Evolutionary conservation across 805 yeast genomes (phyloP).

Genomic region (Hanseniaspora thailandica): DNA sequence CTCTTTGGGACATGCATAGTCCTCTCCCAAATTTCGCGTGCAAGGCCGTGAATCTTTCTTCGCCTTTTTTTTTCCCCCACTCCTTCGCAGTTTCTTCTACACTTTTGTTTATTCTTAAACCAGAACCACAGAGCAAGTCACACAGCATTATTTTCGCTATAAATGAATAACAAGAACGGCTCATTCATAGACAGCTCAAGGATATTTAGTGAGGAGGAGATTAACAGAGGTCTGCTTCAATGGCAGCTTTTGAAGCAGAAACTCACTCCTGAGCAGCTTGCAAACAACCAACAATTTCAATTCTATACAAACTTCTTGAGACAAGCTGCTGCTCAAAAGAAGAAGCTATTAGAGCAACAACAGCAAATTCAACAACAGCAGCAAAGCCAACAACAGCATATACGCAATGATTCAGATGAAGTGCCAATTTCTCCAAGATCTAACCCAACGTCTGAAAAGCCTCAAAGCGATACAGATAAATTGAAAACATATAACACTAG

Average conservation of each 20-base stretch:
- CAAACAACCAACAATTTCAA: constrained; percentile 28
- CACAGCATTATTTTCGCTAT: not conserved
- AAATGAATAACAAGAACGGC: not conserved
- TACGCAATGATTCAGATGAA: not conserved
- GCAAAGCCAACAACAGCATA: constrained; percentile 15
- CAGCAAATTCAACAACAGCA: constrained; percentile 13
- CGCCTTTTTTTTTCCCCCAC: not conserved
- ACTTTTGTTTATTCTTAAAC: not conserved
- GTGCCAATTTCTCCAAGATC: constrained; percentile 6
- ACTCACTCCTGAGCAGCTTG: constrained; percentile 27
- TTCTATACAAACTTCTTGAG: constrained; percentile 28
- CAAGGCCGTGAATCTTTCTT: not conserved
- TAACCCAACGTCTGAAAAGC: constrained; percentile 9
- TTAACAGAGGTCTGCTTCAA: constrained; percentile 27
- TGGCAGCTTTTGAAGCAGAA: constrained; percentile 31
- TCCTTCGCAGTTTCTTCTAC: not conserved
- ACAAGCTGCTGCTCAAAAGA: constrained; percentile 29
- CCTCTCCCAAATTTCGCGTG: too few relatives aligned
- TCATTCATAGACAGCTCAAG: constrained; percentile 9
- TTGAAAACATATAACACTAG: constrained; percentile 6
- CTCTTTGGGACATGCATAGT: not conserved
- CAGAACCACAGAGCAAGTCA: not conserved
- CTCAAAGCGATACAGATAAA: not conserved
- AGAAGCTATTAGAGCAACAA: constrained; percentile 18
- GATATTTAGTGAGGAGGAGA: constrained; percentile 28